Base-by-base conservation (phyloP, 164 flowering plant species). In the Piper betle region DNA sequence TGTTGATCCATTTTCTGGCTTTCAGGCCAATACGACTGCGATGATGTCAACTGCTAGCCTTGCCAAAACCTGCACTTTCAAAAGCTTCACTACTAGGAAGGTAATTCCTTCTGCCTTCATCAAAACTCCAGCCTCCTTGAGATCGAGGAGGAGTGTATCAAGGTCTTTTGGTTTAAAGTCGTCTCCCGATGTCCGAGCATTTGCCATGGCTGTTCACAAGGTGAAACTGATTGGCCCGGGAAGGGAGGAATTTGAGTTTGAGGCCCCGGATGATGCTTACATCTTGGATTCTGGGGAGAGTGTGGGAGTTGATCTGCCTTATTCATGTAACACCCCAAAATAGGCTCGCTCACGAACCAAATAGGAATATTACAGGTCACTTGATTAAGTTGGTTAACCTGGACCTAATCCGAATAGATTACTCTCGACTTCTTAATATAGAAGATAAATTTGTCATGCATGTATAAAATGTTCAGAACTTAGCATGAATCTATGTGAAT, bases 291-390 rank as follows among this genome's bases (percentile, higher is more conserved):
- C 96, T 37, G 91, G 87, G 11, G 89, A 85, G 75, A 52, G 50
- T 4, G 96, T 86, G 0, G 96, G 89, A 20, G n/a, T 83, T 38
- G 96, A 82, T 41, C 68, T 85, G 58, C 96, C 96, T 0, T 87
- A 87, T 68, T 84, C 86, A 0, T 88, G 96, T n/a, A n/a, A n/a
- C n/a, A n/a, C n/a, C n/a, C n/a, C n/a, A n/a, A n/a, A n/a, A n/a
- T n/a, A n/a, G n/a, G n/a, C n/a, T n/a, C n/a, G n/a, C n/a, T n/a
- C n/a, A n/a, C n/a, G n/a, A n/a, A n/a, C n/a, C n/a, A n/a, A n/a
- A n/a, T n/a, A n/a, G n/a, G n/a, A n/a, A n/a, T n/a, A n/a, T n/a
- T n/a, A n/a, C n/a, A n/a, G n/a, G n/a, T n/a, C n/a, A n/a, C n/a
- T n/a, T n/a, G n/a, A n/a, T n/a, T n/a, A n/a, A n/a, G n/a, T n/a